A percentile compares a stretch with the other conserved stretches of the same genome.
Conservation (phyloP, 106 monocot species). For the Hemerocallis citrina region DNA sequence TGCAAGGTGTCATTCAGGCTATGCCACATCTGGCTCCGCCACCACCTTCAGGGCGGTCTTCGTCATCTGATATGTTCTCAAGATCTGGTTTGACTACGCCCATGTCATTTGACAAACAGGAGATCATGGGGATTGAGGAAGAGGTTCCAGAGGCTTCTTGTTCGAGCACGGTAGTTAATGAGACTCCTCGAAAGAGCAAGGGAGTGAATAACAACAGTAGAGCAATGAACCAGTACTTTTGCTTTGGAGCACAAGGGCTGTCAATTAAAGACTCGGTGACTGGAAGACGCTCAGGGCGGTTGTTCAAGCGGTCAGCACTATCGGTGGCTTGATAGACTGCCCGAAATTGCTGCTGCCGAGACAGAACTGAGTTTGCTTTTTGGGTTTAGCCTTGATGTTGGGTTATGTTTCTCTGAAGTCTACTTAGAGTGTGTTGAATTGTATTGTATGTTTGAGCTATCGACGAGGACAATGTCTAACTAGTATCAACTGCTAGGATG, state of each 20-base stretch:
- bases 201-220: slow-evolving; percentile 22
- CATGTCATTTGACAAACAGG: slow-evolving; percentile 16
- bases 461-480: not conserved
- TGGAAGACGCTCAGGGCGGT: slow-evolving; percentile 14
- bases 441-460: not conserved
- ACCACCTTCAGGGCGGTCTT: not conserved
- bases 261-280: slow-evolving; percentile 22
- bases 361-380: no score
- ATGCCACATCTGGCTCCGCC: slow-evolving; percentile 50
- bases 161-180: slow-evolving; percentile 14
- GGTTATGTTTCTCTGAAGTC: not conserved
- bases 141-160: slow-evolving; percentile 17
- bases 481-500: not conserved
- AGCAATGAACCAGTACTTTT: slow-evolving; percentile 65
- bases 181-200: slow-evolving; percentile 12
- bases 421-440: not conserved
- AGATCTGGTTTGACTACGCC: slow-evolving; percentile 21
- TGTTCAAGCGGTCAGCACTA: slow-evolving; percentile 31
- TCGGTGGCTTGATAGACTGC: slow-evolving; percentile 28
- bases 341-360: not conserved
- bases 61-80: slow-evolving; percentile 13
- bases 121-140: slow-evolving; percentile 25
- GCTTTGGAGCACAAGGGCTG: slow-evolving; percentile 64
- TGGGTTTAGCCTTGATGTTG: not conserved
- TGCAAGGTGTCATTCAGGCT: slow-evolving; percentile 67